Conservation (phyloP, 2,329 filamentous ascomycete genomes). For the Ophiostoma sp. region DNA sequence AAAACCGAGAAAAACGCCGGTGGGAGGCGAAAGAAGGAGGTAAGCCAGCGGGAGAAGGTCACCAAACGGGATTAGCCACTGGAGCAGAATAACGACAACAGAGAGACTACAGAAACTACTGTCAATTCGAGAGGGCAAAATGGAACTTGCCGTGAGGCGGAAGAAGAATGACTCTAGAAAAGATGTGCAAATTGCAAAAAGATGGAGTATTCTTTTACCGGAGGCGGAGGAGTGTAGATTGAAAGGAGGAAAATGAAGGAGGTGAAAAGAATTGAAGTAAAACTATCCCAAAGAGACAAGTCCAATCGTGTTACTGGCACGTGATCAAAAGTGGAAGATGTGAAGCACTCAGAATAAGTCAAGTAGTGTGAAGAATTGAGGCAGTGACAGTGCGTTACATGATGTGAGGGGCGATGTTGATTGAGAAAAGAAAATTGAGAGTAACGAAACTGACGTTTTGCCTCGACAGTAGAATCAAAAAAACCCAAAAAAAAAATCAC, state of each 20-base stretch:
- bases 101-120: not conserved
- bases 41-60: not conserved
- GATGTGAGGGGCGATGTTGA: not conserved
- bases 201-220: not conserved
- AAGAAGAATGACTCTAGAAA: not conserved
- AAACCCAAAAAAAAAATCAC: not conserved
- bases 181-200: not conserved
- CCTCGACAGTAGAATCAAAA: no score
- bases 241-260: not conserved
- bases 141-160: not conserved
- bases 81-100: not conserved
- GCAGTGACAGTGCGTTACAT: not conserved
- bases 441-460: not conserved
- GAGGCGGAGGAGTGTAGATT: not conserved
- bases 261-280: not conserved
- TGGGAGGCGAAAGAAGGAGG: constrained; percentile 5
- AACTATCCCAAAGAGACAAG: not conserved
- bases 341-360: no score
- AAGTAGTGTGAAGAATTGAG: not conserved
- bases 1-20: not conserved
- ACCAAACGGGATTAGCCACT: not conserved
- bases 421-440: not conserved
- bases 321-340: not conserved
- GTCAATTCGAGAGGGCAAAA: not conserved
- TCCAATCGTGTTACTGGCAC: not conserved